Conservation (phyloP, 2,329 filamentous ascomycete genomes). For the Xylaria sp. region DNA sequence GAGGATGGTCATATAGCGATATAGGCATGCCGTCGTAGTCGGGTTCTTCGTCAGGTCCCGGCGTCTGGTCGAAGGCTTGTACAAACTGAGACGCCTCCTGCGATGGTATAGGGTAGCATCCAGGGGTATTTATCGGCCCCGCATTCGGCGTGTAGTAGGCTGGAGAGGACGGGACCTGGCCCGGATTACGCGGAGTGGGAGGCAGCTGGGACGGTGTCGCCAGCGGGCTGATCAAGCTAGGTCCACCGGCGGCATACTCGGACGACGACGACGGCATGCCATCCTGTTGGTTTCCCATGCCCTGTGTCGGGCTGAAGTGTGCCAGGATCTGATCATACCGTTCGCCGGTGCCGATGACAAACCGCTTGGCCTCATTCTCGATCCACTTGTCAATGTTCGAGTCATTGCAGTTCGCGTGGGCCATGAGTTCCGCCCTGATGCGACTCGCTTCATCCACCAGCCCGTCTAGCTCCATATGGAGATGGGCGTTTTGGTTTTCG, state of each 20-base stretch:
- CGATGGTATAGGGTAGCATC: slow-evolving; percentile 27
- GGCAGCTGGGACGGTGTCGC: slow-evolving; percentile 29
- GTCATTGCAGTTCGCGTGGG: slow-evolving; percentile 64
- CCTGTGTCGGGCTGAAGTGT: slow-evolving; percentile 33
- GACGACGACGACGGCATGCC: slow-evolving; percentile 27
- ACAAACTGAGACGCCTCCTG: slow-evolving; percentile 26
- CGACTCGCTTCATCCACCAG: slow-evolving; percentile 58
- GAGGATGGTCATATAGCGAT: slow-evolving; percentile 29
- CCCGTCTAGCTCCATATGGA: slow-evolving; percentile 57
- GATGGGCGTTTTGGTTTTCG: slow-evolving; percentile 56
- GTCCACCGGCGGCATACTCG: slow-evolving; percentile 24
- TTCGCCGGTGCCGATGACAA: slow-evolving; percentile 54
- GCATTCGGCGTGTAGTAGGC: slow-evolving; percentile 28
- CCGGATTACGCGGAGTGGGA: slow-evolving; percentile 25
- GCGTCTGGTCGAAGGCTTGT: slow-evolving; percentile 16
- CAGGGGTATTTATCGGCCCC: slow-evolving; percentile 23
- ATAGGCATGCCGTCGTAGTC: slow-evolving; percentile 44
- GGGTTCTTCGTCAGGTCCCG: slow-evolving; percentile 27
- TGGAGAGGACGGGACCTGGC: slow-evolving; percentile 24
- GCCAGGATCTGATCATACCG: slow-evolving; percentile 48
- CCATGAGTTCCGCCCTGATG: slow-evolving; percentile 64
- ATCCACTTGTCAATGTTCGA: slow-evolving; percentile 65
- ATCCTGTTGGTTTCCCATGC: slow-evolving; percentile 29
- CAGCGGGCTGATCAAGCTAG: slow-evolving; percentile 32
- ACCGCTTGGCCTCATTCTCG: slow-evolving; percentile 62